Evolutionary conservation across 2,329 filamentous ascomycete genomes (phyloP).

Genomic region (Geoglossum cookeanum): DNA sequence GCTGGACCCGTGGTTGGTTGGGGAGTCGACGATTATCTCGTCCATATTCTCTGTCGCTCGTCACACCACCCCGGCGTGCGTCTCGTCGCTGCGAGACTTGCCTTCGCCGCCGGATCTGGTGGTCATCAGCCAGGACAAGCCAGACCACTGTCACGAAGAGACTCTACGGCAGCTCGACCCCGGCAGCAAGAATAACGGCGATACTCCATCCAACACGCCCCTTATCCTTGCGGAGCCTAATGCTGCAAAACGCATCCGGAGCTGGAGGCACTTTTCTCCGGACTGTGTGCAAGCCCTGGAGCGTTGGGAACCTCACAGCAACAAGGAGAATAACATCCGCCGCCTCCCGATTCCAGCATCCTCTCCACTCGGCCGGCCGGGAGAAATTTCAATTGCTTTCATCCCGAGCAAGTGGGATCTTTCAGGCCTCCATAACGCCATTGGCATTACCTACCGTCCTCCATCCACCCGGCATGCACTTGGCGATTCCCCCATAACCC

Average conservation of each 20-base stretch:
- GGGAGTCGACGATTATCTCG: conserved; percentile 39
- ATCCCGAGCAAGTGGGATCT: conserved; percentile 41
- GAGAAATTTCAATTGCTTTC: conserved; percentile 53
- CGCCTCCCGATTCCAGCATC: conserved; percentile 35
- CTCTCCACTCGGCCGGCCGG: conserved; percentile 32
- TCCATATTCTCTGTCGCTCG: conserved; percentile 40
- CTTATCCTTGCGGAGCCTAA: conserved; percentile 46
- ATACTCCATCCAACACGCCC: conserved; percentile 18
- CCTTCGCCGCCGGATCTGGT: conserved; percentile 32
- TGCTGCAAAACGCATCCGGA: conserved; percentile 43
- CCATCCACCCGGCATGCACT: conserved; percentile 21
- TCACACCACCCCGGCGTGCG: conserved; percentile 34
- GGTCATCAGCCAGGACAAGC: conserved; percentile 40
- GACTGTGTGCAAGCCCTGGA: conserved; percentile 24
- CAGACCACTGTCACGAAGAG: conserved; percentile 51
- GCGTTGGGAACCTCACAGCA: conserved; percentile 19
- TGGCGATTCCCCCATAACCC: not conserved
- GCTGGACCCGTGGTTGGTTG: conserved; percentile 51
- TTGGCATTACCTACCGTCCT: conserved; percentile 53
- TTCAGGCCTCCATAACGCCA: conserved; percentile 42
- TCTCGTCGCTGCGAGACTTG: conserved; percentile 36
- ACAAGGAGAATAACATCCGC: conserved; percentile 22
- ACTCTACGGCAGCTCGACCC: conserved; percentile 45
- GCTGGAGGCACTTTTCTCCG: conserved; percentile 49
- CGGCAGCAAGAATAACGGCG: conserved; percentile 14